A percentile compares a stretch with the other conserved stretches of the same genome.
These are phyloP conservation scores for Nicotiana tabacum DNA, from an alignment of 257 asterid genomes.

Conservation along the genomic window DNA sequence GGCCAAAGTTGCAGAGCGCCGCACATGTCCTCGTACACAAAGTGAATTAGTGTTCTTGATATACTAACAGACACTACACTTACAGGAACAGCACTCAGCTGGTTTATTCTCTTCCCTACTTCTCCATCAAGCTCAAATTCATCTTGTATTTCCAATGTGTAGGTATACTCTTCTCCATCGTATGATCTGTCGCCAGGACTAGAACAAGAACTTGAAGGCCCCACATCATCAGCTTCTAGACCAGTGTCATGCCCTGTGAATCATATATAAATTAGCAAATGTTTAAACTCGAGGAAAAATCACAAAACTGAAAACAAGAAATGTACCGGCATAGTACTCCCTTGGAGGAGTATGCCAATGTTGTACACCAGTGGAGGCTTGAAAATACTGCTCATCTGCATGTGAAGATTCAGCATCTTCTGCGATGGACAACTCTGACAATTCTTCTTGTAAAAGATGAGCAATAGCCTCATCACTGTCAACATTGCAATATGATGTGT, in stretches of 20 bases:
- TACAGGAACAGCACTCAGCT: conserved; percentile 76
- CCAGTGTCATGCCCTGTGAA: conserved; percentile 44
- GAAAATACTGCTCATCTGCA: conserved; percentile 37
- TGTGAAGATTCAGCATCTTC: conserved; percentile 49
- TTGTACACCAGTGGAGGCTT: conserved; percentile 29
- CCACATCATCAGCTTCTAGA: conserved; percentile 46
- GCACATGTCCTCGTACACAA: background rate
- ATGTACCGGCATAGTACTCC: conserved; percentile 44
- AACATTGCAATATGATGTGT: conserved; percentile 20
- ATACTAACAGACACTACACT: conserved; percentile 25
- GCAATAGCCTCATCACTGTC: conserved; percentile 59
- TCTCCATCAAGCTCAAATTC: conserved; percentile 85
- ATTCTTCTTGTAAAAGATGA: conserved; percentile 58
- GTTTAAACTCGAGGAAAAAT: background rate
- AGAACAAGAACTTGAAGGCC: conserved; percentile 49
- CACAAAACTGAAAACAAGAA: conserved; percentile 10
- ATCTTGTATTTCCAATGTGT: conserved; percentile 65
- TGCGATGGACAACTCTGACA: conserved; percentile 48
- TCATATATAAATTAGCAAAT: conserved; percentile 15
- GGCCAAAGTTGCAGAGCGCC: background rate
- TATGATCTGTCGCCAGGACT: conserved; percentile 69
- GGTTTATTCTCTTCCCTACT: conserved; percentile 79
- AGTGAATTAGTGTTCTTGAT: background rate
- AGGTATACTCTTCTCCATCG: conserved; percentile 54
- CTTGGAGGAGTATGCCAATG: conserved; percentile 57